Evolutionary conservation across 1,284 basidiomycete genomes (phyloP).

Genomic region (Omphalotus olearius): DNA sequence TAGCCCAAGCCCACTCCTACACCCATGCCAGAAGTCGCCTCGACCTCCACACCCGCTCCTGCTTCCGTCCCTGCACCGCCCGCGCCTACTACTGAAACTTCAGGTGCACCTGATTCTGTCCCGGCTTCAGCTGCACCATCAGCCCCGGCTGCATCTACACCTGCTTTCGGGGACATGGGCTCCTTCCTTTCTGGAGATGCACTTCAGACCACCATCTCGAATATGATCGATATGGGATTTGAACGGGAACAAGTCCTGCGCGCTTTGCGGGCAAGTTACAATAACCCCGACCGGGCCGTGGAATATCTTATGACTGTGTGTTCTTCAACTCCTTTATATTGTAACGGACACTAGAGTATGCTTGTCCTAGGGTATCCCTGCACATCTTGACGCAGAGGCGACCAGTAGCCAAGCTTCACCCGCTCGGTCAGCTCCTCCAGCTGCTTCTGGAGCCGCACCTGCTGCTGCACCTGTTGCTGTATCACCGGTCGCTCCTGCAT

Average conservation of each 20-base stretch:
- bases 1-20: constrained; percentile 57
- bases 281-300: constrained; percentile 97
- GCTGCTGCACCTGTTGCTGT: constrained; percentile 30
- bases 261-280: constrained; percentile 92
- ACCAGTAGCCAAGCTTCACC: constrained; percentile 30
- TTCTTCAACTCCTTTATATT: constrained; percentile 15
- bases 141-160: constrained; percentile 31
- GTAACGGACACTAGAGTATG: constrained; percentile 10
- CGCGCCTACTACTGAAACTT: constrained; percentile 23
- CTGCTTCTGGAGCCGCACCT: constrained; percentile 27
- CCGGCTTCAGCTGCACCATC: constrained; percentile 26
- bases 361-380: constrained; percentile 72
- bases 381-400: constrained; percentile 55
- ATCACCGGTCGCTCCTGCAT: constrained; percentile 31
- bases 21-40: constrained; percentile 24
- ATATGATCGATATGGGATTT: constrained; percentile 96
- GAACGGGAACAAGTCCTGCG: constrained; percentile 80
- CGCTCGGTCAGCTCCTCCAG: constrained; percentile 31
- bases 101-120: constrained; percentile 24
- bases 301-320: constrained; percentile 94
- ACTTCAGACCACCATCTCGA: constrained; percentile 72
- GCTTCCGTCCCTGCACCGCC: constrained; percentile 32
- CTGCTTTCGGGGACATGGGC: constrained; percentile 44
- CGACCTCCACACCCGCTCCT: constrained; percentile 28
- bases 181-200: constrained; percentile 73